Percentiles rank a stretch among this genome's conserved stretches.
These are phyloP conservation scores for Aristolochia californica DNA, from an alignment of 164 flowering plant species.

Conservation along the genomic window DNA sequence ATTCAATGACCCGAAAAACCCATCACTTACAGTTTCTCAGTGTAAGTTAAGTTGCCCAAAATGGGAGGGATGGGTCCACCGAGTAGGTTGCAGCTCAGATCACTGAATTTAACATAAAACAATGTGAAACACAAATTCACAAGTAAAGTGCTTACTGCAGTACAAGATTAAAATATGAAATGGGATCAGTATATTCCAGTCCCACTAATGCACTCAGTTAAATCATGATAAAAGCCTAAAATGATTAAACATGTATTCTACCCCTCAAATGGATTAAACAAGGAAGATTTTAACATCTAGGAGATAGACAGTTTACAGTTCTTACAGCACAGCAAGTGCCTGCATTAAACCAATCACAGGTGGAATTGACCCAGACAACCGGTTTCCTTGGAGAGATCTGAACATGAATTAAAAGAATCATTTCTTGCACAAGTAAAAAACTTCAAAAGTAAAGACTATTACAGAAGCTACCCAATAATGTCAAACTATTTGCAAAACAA, in stretches of 20 bases:
- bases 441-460: background rate
- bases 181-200: too few species aligned
- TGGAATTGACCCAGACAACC: constrained; percentile 71
- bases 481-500: background rate
- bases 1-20: too few species aligned
- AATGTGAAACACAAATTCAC: background rate
- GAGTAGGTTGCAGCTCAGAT: constrained; percentile 72
- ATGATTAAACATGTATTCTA: too few species aligned
- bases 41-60: constrained; percentile 67
- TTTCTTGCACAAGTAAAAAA: too few species aligned
- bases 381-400: constrained; percentile 89
- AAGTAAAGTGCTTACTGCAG: too few species aligned
- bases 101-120: constrained; percentile 34
- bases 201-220: too few species aligned
- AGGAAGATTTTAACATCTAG: too few species aligned
- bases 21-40: constrained; percentile 66
- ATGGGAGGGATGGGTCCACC: constrained; percentile 84
- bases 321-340: constrained; percentile 99
- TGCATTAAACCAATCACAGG: constrained; percentile 95
- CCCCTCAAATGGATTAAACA: too few species aligned
- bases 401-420: background rate
- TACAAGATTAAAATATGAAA: too few species aligned
- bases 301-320: background rate
- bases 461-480: background rate
- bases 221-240: too few species aligned